These are phyloP conservation scores for Xylariaceae sp. DNA, from an alignment of 2,329 filamentous ascomycete species.

Conservation along the genomic window DNA sequence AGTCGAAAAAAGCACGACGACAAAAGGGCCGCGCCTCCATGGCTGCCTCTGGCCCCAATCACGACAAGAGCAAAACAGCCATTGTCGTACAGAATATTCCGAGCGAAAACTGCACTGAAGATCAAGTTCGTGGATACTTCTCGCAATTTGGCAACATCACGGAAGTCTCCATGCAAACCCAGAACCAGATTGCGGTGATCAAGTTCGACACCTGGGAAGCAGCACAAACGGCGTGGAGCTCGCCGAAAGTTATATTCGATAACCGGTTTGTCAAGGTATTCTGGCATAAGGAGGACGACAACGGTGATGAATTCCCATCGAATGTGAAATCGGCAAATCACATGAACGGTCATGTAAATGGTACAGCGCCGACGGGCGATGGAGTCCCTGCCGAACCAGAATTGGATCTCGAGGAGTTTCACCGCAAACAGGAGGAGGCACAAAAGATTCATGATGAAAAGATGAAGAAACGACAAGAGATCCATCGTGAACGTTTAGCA, in stretches of 20 bases:
- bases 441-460: constrained; percentile 66
- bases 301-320: constrained; percentile 26
- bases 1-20: constrained; percentile 36
- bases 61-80: constrained; percentile 58
- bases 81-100: constrained; percentile 77
- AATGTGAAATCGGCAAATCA: constrained; percentile 31
- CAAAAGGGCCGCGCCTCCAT: constrained; percentile 50
- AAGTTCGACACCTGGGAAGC: constrained; percentile 61
- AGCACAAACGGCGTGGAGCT: constrained; percentile 66
- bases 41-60: constrained; percentile 58
- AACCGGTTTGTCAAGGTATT: constrained; percentile 83
- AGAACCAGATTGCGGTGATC: constrained; percentile 63
- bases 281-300: constrained; percentile 58
- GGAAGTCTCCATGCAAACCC: constrained; percentile 59
- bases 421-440: constrained; percentile 63
- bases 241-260: constrained; percentile 76
- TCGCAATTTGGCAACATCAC: constrained; percentile 62
- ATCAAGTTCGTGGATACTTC: constrained; percentile 63
- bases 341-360: constrained; percentile 29
- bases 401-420: constrained; percentile 65
- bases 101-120: constrained; percentile 61
- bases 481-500: constrained; percentile 57
- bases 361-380: constrained; percentile 14
- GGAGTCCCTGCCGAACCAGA: constrained; percentile 40
- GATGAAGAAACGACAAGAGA: constrained; percentile 54